Evolutionary conservation across 768 basidiomycete species (phyloP).

Genomic region (Kwoniella sp.): DNA sequence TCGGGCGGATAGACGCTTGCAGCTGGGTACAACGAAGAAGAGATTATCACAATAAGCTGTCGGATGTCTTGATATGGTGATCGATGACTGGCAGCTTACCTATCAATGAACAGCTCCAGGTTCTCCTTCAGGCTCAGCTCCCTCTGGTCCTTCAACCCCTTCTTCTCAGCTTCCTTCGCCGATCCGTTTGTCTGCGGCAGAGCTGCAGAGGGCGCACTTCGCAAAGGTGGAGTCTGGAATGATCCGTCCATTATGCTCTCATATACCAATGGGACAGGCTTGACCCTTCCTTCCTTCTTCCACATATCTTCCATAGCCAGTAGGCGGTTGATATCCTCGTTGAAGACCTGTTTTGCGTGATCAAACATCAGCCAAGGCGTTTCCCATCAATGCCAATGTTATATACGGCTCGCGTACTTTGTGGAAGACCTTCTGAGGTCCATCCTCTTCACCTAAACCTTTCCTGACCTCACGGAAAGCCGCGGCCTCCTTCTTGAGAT

Average conservation of each 20-base stretch:
- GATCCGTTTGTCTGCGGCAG: constrained; percentile 14
- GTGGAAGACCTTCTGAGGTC: constrained; percentile 73
- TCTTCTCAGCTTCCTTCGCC: constrained; percentile 12
- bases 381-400: neutral
- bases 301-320: constrained; percentile 97
- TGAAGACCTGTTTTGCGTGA: constrained; percentile 70
- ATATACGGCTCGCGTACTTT: constrained; percentile 64
- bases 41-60: constrained; percentile 2
- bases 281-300: constrained; percentile 71
- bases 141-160: constrained; percentile 77
- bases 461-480: constrained; percentile 81
- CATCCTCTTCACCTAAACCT: constrained; percentile 64
- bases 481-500: constrained; percentile 81
- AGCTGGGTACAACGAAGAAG: constrained; percentile 59
- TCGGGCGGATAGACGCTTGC: constrained; percentile 72
- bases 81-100: constrained; percentile 59
- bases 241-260: constrained; percentile 69
- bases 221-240: constrained; percentile 60
- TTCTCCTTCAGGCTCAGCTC: constrained; percentile 76
- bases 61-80: neutral
- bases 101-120: constrained; percentile 77
- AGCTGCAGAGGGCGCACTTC: constrained; percentile 25
- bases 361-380: neutral
- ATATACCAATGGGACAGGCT: constrained; percentile 80
- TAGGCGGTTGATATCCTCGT: constrained; percentile 80